Percentiles rank a stretch among this genome's conserved stretches.
Evolutionary conservation across 345 rosid species (phyloP).

Genomic region (Bruguiera gymnorhiza): DNA sequence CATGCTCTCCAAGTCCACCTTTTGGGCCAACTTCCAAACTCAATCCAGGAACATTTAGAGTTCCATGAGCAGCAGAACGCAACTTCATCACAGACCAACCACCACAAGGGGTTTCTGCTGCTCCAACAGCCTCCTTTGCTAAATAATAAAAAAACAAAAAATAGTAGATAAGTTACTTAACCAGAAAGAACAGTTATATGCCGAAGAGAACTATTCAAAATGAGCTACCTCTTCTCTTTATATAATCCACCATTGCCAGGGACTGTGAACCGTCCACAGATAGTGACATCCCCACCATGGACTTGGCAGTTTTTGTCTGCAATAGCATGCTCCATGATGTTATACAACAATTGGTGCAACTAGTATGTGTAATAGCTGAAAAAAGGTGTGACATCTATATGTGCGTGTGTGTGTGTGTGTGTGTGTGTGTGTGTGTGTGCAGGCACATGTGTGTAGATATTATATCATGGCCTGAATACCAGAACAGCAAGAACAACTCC

Average conservation of each 20-base stretch:
- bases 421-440: no score
- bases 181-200: conserved; percentile 10
- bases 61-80: conserved; percentile 94
- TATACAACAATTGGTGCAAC: background rate
- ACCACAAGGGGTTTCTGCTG: conserved; percentile 86
- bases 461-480: background rate
- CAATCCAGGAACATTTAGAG: conserved; percentile 72
- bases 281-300: conserved; percentile 69
- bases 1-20: conserved; percentile 97
- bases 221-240: conserved; percentile 69
- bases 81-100: conserved; percentile 91
- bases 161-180: background rate
- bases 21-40: conserved; percentile 84
- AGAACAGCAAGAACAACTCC: background rate
- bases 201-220: conserved; percentile 2
- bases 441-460: no score
- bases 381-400: background rate
- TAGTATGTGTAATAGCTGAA: background rate
- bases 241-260: conserved; percentile 61
- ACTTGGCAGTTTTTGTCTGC: conserved; percentile 94
- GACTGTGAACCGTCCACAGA: conserved; percentile 69
- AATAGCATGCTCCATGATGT: conserved; percentile 20
- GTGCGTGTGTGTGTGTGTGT: no score
- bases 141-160: conserved; percentile 13
- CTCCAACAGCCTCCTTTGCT: conserved; percentile 94